Evolutionary conservation across 495 filamentous ascomycete species (phyloP).

Genomic region (Neurospora sp.): DNA sequence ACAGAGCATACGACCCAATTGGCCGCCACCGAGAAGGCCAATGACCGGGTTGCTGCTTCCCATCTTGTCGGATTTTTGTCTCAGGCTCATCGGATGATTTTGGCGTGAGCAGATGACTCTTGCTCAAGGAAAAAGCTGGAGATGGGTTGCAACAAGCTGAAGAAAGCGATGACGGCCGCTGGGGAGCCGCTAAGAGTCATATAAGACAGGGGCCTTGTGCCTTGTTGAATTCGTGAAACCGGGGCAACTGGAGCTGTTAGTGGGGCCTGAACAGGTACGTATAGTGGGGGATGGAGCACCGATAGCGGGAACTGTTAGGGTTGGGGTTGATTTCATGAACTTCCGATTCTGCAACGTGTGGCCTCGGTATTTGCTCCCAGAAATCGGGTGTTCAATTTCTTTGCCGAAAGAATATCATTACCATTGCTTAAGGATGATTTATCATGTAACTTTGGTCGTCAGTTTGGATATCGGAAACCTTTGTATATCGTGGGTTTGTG

Average conservation of each 20-base stretch:
- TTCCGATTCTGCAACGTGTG: not conserved
- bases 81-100: conserved; percentile 4
- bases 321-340: not conserved
- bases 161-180: not conserved
- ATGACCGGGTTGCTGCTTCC: conserved; percentile 24
- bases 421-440: not conserved
- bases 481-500: not conserved
- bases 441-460: not conserved
- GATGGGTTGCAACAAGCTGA: not conserved
- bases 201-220: not conserved
- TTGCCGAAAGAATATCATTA: not conserved
- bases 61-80: conserved; percentile 8
- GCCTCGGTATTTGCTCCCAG: not conserved
- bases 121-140: not conserved
- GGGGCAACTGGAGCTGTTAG: not conserved
- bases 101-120: conserved; percentile 8
- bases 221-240: not conserved
- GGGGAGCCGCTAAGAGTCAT: not conserved
- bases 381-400: not conserved
- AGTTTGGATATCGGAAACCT: not conserved
- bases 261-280: not conserved
- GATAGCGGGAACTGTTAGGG: not conserved
- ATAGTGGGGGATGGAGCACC: not conserved
- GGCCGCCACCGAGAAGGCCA: conserved; percentile 47
- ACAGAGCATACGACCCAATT: conserved; percentile 91